Base-by-base conservation (phyloP, 108 stramenopile genomes). In the Nitzschia sp. region DNA sequence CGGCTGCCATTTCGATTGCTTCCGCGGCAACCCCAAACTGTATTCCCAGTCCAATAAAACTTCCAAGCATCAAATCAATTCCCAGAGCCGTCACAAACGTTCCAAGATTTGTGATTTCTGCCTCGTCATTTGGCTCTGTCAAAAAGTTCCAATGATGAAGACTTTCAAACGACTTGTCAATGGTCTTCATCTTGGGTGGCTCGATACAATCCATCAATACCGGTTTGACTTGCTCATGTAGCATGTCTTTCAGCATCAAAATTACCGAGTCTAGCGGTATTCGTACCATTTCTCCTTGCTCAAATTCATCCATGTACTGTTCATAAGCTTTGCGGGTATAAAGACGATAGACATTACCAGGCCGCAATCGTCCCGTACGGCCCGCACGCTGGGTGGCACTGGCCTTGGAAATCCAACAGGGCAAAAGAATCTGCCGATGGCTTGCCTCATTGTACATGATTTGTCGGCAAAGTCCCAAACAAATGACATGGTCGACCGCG, bases 401-500 rank as follows among this genome's bases (percentile, higher is more conserved):
- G 24, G 97, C 96, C 30, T 68, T 81, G 18, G 89, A 87, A 17
- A 96, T 96, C 96, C 96, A 99, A 32, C 79, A 69, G 34, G 95
- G 88, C 18, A 82, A 74, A 6, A 98, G 82, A 57, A 93, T 80
- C 65, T 91, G 90, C 11, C 93, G 75, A 60, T 92, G 89, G 58
- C 77, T 86, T 0, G 68, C 64, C 18, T 72, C 24, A 46, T 94
- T 90, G 78, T 94, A 94, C 0, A 83, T 64, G 56, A 94, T 92
- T 59, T 91, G 90, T 18, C 82, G 82, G 65, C 87, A 88, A 3
- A 94, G 75, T 46, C 98, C 97, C 19, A 94, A 73, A 71, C 97
- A 97, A 34, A 98, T 95, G 47, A 99, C 99, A 70, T 95, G 92
- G 63, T 96, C 95, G 11, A 97, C 88, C 53, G 96, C 96, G 15